Conservation (phyloP, 768 basidiomycete genomes). For the Pleurotus platypus region DNA sequence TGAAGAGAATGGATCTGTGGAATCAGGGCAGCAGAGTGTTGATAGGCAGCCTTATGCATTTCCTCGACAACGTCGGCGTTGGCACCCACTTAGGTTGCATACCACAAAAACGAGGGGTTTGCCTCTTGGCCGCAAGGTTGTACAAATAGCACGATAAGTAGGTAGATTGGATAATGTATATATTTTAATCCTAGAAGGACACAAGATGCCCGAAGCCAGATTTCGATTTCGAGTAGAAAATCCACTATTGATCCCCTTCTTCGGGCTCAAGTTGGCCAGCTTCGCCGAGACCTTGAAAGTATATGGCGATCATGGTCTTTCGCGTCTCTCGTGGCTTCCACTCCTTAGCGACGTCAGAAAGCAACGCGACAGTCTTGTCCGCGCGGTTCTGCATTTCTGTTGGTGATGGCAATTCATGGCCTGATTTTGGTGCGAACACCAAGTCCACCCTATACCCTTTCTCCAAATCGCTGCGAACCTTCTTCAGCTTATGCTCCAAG, state of each 20-base stretch:
- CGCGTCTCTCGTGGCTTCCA: constrained; percentile 43
- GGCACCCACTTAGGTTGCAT: not conserved
- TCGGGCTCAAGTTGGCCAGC: constrained; percentile 9
- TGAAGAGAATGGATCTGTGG: not conserved
- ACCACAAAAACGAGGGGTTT: not conserved
- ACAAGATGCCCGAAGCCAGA: too few species aligned
- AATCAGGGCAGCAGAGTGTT: not conserved
- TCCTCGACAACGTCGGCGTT: not conserved
- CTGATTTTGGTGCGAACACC: constrained; percentile 47
- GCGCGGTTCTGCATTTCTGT: constrained; percentile 42
- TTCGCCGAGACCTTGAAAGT: constrained; percentile 34
- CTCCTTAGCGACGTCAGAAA: constrained; percentile 52
- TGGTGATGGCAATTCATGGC: constrained; percentile 28
- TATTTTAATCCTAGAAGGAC: too few species aligned
- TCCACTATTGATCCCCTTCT: too few species aligned
- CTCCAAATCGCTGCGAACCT: constrained; percentile 53
- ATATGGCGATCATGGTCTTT: constrained; percentile 34
- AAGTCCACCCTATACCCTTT: constrained; percentile 59
- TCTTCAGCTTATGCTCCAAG: constrained; percentile 60
- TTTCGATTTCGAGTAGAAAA: too few species aligned
- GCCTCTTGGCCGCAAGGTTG: not conserved
- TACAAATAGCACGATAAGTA: not conserved
- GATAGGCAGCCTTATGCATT: constrained; percentile 8
- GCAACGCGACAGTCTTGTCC: constrained; percentile 32
- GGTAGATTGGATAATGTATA: not conserved